These are phyloP conservation scores for Zygosaccharomyces bisporus DNA, from an alignment of 805 yeast species.

Conservation along the genomic window DNA sequence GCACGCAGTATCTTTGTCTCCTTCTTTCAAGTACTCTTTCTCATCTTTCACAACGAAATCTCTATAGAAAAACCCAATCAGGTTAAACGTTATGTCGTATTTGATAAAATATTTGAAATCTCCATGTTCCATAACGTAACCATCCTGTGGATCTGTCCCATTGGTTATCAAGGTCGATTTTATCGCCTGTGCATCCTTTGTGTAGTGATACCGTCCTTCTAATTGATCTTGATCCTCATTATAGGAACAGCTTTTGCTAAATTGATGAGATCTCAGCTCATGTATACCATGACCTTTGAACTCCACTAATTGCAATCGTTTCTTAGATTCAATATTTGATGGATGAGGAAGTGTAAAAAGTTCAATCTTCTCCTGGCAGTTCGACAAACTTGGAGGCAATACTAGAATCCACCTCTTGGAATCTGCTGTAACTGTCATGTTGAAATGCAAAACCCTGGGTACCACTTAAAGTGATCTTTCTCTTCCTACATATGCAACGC, in stretches of 20 bases:
- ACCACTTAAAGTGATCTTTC: neutral
- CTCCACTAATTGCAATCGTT: slow-evolving; percentile 17
- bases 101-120: slow-evolving; percentile 17
- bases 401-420: slow-evolving; percentile 7
- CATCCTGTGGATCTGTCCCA: slow-evolving; percentile 22
- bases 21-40: slow-evolving; percentile 18
- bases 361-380: slow-evolving; percentile 3
- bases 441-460: neutral
- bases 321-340: slow-evolving; percentile 24
- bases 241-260: slow-evolving; percentile 26
- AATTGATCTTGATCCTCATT: slow-evolving; percentile 23
- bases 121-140: slow-evolving; percentile 22
- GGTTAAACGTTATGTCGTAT: slow-evolving; percentile 28
- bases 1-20: neutral
- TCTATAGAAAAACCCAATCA: slow-evolving; percentile 27
- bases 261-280: slow-evolving; percentile 23
- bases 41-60: slow-evolving; percentile 18
- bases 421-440: slow-evolving; percentile 6
- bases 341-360: slow-evolving; percentile 31
- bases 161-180: slow-evolving; percentile 28
- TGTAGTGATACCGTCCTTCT: slow-evolving; percentile 28
- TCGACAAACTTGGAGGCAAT: slow-evolving; percentile 9
- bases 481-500: neutral
- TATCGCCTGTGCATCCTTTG: slow-evolving; percentile 22
- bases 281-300: slow-evolving; percentile 13